phyloP scores from a whole-genome alignment of 2,329 filamentous ascomycete species.

The Fusarium nanum region DNA sequence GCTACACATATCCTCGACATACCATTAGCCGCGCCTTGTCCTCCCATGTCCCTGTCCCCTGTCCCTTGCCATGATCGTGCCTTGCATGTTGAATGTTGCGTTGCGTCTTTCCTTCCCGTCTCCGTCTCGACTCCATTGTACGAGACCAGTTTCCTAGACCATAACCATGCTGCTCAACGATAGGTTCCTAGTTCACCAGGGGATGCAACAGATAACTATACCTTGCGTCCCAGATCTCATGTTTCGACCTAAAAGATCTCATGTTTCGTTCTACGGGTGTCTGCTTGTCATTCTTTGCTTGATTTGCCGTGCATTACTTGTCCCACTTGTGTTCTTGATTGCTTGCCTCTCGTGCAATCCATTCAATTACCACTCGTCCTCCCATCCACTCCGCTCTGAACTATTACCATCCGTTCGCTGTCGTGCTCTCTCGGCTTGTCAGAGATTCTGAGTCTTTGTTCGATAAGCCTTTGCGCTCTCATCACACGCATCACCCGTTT shows the following conservation, averaged over 20 bases:
- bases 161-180: conserved; percentile 33
- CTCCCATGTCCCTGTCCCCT: conserved; percentile 5
- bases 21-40: conserved; percentile 36
- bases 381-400: conserved; percentile 20
- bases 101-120: conserved; percentile 11
- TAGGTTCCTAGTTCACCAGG: conserved; percentile 31
- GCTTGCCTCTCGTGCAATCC: conserved; percentile 36
- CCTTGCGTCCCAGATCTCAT: conserved; percentile 32
- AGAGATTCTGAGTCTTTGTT: conserved; percentile 9
- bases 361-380: conserved; percentile 44
- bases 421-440: conserved; percentile 36
- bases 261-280: conserved; percentile 42
- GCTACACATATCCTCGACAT: conserved; percentile 18
- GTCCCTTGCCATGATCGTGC: conserved; percentile 21
- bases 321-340: conserved; percentile 38
- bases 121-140: conserved; percentile 22
- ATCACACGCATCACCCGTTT: conserved; percentile 31
- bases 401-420: conserved; percentile 34
- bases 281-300: conserved; percentile 32
- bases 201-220: conserved; percentile 24
- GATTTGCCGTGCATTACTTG: conserved; percentile 35
- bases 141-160: conserved; percentile 44
- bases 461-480: conserved; percentile 28
- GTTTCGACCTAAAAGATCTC: conserved; percentile 29
- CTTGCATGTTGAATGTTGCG: conserved; percentile 18